Base-by-base conservation (phyloP, 805 yeast genomes). In the Tetrapisispora taiwanensis region DNA sequence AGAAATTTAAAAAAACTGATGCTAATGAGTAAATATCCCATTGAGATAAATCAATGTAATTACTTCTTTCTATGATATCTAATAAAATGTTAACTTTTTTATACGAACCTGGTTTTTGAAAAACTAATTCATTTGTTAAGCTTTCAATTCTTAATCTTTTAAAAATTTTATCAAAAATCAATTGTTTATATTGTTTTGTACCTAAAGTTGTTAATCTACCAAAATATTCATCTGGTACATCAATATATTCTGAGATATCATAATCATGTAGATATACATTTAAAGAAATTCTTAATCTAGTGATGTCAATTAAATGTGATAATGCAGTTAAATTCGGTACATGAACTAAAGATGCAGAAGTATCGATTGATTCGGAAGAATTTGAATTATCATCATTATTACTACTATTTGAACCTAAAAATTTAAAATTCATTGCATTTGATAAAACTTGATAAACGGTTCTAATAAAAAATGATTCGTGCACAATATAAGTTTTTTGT, bases 391-490 rank as follows among this genome's bases (percentile, higher is more conserved):
- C 46, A 27, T 47, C 49, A 20, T 27, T 36, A 12, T 39, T 31
- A 30, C 43, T 49, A 10, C 56, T 39, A 30, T 45, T 47, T 13
- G 48, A 46, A 34, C 59, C 57, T 42, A 70, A 53, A 24, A 71
- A 67, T 49, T 76, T 78, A 44, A 73, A 63, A 43, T 72, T 69
- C 44, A 78, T 65, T 2, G 84, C 79, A 54, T 81, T 83, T 45
- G 79, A 71, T 47, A 85, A 66, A 20, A 87, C 73, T 43, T 84
- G 88, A 14, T 83, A 75, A 31, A 86, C 73, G 0, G 95, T 81
- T 53, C 87, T 77, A 24, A 86, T 75, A 64, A 89, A 75, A 92
- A 96, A 88, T 39, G 84, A 81, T 52, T 89, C 96, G 63, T 90
- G 97, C 2, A 90, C 95, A 27, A 89, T 74, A 50, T 81, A 83